Conservation (phyloP, 352 stramenopile genomes). For the Sclerospora graminicola region DNA sequence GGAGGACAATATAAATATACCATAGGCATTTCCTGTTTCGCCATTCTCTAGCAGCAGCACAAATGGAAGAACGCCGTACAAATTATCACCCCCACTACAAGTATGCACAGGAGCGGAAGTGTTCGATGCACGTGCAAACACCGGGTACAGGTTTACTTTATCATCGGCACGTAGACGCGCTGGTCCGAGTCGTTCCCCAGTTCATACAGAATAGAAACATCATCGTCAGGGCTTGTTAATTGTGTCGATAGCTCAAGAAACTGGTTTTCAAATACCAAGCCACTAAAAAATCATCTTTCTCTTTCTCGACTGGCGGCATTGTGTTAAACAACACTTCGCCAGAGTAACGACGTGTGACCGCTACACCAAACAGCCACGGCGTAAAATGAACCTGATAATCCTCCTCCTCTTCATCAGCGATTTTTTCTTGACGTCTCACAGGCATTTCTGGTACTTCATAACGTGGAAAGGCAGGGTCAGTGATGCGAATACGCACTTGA, state of each 20-base stretch:
- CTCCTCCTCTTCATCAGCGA: not conserved
- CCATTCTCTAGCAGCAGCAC: slow-evolving; percentile 57
- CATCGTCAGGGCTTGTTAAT: slow-evolving; percentile 15
- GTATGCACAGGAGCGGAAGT: slow-evolving; percentile 10
- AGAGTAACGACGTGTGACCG: slow-evolving; percentile 40
- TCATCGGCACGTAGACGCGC: slow-evolving; percentile 28
- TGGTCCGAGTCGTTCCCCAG: slow-evolving; percentile 56
- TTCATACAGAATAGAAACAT: slow-evolving; percentile 47
- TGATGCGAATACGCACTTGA: slow-evolving; percentile 69
- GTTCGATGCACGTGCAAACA: too few relatives aligned
- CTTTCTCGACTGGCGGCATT: slow-evolving; percentile 37
- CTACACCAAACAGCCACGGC: slow-evolving; percentile 54
- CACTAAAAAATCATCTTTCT: slow-evolving; percentile 33
- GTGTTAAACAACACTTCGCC: slow-evolving; percentile 79
- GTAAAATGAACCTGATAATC: slow-evolving; percentile 55
- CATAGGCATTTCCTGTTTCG: slow-evolving; percentile 38
- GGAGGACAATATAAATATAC: slow-evolving; percentile 70
- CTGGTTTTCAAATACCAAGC: slow-evolving; percentile 78
- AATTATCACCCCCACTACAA: slow-evolving; percentile 47
- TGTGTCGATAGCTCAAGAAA: slow-evolving; percentile 80
- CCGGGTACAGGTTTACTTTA: too few relatives aligned
- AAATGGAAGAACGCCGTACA: slow-evolving; percentile 71
- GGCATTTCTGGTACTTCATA: slow-evolving; percentile 60
- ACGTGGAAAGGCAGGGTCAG: slow-evolving; percentile 52
- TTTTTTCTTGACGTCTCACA: slow-evolving; percentile 1